These are phyloP conservation scores for Casuarina equisetifolia DNA, from an alignment of 306 rosid species.

Conservation along the genomic window DNA sequence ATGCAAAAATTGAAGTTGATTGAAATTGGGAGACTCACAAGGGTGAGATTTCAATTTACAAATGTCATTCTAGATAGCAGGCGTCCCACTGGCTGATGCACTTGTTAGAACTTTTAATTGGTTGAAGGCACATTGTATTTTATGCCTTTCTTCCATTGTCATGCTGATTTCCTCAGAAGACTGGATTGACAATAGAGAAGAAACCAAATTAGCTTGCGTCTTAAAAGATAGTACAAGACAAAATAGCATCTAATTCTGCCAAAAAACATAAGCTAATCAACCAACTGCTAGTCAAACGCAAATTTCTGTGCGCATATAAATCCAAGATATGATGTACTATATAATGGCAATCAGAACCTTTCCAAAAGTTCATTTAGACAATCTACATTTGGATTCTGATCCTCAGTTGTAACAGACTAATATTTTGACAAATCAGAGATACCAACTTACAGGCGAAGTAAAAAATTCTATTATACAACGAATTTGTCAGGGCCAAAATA, in stretches of 20 bases:
- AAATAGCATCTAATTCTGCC: constrained; percentile 6
- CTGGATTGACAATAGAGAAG: constrained; percentile 40
- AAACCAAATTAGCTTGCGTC: background rate
- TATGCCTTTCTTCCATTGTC: constrained; percentile 58
- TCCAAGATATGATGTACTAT: background rate
- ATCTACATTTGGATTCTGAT: background rate
- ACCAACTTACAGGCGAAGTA: background rate
- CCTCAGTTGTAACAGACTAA: background rate
- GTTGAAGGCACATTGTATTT: constrained; percentile 38
- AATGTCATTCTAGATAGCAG: constrained; percentile 21
- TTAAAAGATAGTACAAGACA: background rate
- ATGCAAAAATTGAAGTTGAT: background rate
- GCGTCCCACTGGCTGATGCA: constrained; percentile 9
- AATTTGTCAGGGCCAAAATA: background rate
- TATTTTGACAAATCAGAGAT: background rate
- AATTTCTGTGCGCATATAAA: background rate
- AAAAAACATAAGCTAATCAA: constrained; percentile 3
- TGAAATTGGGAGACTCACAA: constrained; percentile 29
- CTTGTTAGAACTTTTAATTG: constrained; percentile 35
- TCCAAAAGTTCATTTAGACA: background rate
- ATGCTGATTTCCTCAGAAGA: constrained; percentile 34
- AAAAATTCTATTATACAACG: background rate
- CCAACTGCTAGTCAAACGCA: constrained; percentile 6
- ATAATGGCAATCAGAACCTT: background rate
- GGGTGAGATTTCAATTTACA: constrained; percentile 5